Base-by-base conservation (phyloP, 306 rosid genomes). In the Nissolia schottii region DNA sequence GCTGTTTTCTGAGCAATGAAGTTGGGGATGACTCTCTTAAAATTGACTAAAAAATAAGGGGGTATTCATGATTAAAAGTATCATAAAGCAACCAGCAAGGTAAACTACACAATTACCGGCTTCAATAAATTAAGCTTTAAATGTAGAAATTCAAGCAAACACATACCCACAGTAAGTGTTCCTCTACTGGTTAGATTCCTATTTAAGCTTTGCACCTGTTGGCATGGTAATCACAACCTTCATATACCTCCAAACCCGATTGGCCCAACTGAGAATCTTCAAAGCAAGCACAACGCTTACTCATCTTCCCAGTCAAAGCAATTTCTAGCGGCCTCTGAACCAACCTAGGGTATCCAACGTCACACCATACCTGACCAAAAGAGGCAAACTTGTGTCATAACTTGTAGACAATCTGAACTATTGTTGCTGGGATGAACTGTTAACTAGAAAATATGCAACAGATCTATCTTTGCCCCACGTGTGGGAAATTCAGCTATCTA, bases 201-300 rank as follows among this genome's bases (percentile, higher is more conserved):
- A 31, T 32, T 61, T 73, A 82, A 34, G 81, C 92, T 71, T 58
- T 78, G 82, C 98, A 93, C 34, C 87, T 84, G 53, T 81, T 88
- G 57, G 86, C 88, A 73, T 70, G 89, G 76, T 58, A 80, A 68
- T 90, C 97, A 57, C 98, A 93, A 12, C 92, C 96, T 61, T 83
- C 85, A 19, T 93, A 93, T 45, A 93, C 73, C 78, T 87, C 93
- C 64, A 93, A 75, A 64, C 98, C 96, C 5, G 92, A 24, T 27
- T 85, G 96, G 55, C 50, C 78, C 66, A 93, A 74, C 71, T 93
- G 92, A 64, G 87, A 85, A 77, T 93, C 88, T 70, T 82, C 81
- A 76, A 88, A 90, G 85, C 96, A 93, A 60, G 96, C 97, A 38
- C 98, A 93, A 2, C 98, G 96, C 82, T 77, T 90, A 74, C 96